These are phyloP conservation scores for Neurospora sp. DNA, from an alignment of 495 filamentous ascomycete genomes.

Conservation along the genomic window DNA sequence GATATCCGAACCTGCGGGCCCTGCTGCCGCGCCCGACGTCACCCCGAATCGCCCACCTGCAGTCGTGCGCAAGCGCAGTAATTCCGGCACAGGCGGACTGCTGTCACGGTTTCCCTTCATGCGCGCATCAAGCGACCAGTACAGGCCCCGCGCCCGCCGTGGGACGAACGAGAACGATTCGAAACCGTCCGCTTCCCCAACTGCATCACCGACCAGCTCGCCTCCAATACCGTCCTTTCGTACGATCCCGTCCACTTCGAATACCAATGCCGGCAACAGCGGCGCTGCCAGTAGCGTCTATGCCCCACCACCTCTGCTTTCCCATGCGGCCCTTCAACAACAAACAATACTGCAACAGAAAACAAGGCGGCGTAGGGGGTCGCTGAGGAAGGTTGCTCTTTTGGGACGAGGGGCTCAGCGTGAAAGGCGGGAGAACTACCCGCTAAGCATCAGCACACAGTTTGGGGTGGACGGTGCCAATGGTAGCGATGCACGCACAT, in stretches of 20 bases:
- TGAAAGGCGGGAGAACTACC: slow-evolving; percentile 42
- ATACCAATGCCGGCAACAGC: slow-evolving; percentile 8
- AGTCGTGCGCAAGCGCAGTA: slow-evolving; percentile 20
- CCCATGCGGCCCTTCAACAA: slow-evolving; percentile 36
- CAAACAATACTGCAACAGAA: slow-evolving; percentile 54
- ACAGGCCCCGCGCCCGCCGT: slow-evolving; percentile 29
- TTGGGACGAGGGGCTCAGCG: slow-evolving; percentile 57
- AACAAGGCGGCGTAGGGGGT: slow-evolving; percentile 66
- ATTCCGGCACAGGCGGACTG: slow-evolving; percentile 39
- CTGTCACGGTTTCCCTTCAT: slow-evolving; percentile 53
- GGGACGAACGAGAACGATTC: slow-evolving; percentile 26
- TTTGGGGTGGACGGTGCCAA: slow-evolving; percentile 4
- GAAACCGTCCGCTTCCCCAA: slow-evolving; percentile 1
- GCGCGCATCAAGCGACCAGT: slow-evolving; percentile 39
- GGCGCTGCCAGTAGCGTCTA: slow-evolving; percentile 24
- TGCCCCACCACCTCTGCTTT: slow-evolving; percentile 27
- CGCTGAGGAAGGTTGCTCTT: slow-evolving; percentile 68
- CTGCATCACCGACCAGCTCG: slow-evolving; percentile 14
- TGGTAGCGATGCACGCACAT: neutral
- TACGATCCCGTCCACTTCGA: slow-evolving; percentile 12
- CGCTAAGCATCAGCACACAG: slow-evolving; percentile 33
- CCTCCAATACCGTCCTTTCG: slow-evolving; percentile 19
- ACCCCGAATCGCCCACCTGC: slow-evolving; percentile 10
- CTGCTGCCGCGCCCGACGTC: slow-evolving; percentile 8
- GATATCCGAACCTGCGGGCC: slow-evolving; percentile 1